Evolutionary conservation across 345 rosid species (phyloP).

Genomic region (Lumnitzera littorea): DNA sequence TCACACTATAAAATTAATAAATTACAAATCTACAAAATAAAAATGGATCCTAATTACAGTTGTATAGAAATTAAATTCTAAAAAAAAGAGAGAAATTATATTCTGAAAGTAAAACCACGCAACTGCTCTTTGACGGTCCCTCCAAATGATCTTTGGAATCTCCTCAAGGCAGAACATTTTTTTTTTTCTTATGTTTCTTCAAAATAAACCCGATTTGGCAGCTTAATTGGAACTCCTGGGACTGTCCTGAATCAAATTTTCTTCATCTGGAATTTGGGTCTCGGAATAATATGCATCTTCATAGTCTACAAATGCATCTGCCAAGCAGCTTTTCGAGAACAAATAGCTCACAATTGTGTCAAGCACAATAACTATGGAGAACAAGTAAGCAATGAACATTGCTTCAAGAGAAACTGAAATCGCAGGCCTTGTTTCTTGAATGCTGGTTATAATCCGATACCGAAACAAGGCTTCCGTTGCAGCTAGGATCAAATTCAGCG

Average conservation of each 20-base stretch:
- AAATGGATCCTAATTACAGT: too few species aligned
- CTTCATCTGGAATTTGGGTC: constrained; percentile 30
- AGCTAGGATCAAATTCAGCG: constrained; percentile 46
- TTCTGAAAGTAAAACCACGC: too few species aligned
- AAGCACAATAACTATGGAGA: constrained; percentile 59
- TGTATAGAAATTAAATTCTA: too few species aligned
- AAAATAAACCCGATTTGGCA: too few species aligned
- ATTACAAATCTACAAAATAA: too few species aligned
- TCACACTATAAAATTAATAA: too few species aligned
- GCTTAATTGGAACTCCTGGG: not conserved
- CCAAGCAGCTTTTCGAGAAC: constrained; percentile 54
- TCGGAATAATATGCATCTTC: constrained; percentile 17
- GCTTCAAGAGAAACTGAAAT: constrained; percentile 34
- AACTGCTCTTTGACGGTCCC: too few species aligned
- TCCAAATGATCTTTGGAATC: too few species aligned
- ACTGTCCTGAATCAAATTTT: not conserved
- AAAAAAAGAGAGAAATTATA: too few species aligned
- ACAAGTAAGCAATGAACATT: constrained; percentile 58
- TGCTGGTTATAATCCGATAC: constrained; percentile 36
- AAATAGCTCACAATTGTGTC: constrained; percentile 50
- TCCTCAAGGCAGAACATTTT: too few species aligned
- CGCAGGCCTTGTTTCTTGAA: constrained; percentile 13
- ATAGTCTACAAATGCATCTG: constrained; percentile 11
- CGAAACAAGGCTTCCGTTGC: constrained; percentile 76
- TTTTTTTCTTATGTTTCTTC: too few species aligned